These are phyloP conservation scores for Nissolia schottii DNA, from an alignment of 306 rosid genomes.

Conservation along the genomic window DNA sequence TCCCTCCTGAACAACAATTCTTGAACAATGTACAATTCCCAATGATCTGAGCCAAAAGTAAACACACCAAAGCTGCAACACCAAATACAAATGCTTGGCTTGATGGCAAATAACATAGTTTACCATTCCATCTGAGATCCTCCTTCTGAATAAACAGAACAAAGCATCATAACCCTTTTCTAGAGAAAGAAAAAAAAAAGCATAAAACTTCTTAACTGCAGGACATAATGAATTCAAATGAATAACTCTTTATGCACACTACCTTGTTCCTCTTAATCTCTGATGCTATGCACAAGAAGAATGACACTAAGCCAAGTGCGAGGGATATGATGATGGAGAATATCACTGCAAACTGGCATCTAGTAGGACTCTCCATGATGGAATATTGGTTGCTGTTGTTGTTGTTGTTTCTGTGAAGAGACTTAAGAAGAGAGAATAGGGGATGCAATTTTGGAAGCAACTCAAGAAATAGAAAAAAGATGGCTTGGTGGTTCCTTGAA, in stretches of 20 bases:
- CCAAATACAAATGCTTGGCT: conserved; percentile 71
- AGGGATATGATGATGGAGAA: conserved; percentile 35
- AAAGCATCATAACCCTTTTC: not conserved
- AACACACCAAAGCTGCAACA: conserved; percentile 55
- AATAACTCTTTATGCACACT: not conserved
- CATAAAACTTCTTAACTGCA: not conserved
- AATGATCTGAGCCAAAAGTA: conserved; percentile 51
- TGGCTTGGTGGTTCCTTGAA: not conserved
- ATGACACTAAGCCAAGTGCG: conserved; percentile 60
- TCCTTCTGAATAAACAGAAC: conserved; percentile 38
- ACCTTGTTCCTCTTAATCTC: conserved; percentile 70
- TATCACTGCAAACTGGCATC: conserved; percentile 25
- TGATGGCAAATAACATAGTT: conserved; percentile 60
- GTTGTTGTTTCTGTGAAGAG: conserved; percentile 10
- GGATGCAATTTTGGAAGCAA: conserved; percentile 36
- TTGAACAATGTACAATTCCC: conserved; percentile 47
- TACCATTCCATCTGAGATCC: conserved; percentile 69
- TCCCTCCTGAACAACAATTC: conserved; percentile 37
- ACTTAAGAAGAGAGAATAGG: conserved; percentile 9
- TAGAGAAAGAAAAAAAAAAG: not conserved
- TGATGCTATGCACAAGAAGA: conserved; percentile 60
- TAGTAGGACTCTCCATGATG: conserved; percentile 51
- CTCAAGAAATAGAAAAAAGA: conserved; percentile 43
- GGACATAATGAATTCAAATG: not conserved
- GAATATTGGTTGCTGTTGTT: too few relatives aligned